phyloP scores from a whole-genome alignment of 176 grass and related monocot genomes.

The Triticum aestivum region IWGSC_CS_RefSeq_v2.1 NC_057812.1:201457310-201457809 shows the following conservation, averaged over 20 bases:
- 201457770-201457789: slow-evolving; percentile 63
- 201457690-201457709: slow-evolving; percentile 49
- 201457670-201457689: slow-evolving; percentile 69
- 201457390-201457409: too few species aligned
- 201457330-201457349: too few species aligned
- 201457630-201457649: not conserved
- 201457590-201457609: not conserved
- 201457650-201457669: slow-evolving; percentile 69
- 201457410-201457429: not conserved
- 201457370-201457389: too few species aligned
- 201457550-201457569: not conserved
- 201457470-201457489: not conserved
- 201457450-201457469: not conserved
- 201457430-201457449: not conserved
- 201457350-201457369: too few species aligned
- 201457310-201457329: too few species aligned
- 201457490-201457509: not conserved
- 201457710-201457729: slow-evolving; percentile 55
- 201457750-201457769: slow-evolving; percentile 78
- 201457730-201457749: slow-evolving; percentile 73
- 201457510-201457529: not conserved
- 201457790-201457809: slow-evolving; percentile 66
- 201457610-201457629: slow-evolving; percentile 14
- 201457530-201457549: not conserved
- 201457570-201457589: not conserved